Evolutionary conservation across 2,329 filamentous ascomycete species (phyloP), one percentile per base, ranked within the genome.

Genomic region (Endocalyx cinctus): DNA sequence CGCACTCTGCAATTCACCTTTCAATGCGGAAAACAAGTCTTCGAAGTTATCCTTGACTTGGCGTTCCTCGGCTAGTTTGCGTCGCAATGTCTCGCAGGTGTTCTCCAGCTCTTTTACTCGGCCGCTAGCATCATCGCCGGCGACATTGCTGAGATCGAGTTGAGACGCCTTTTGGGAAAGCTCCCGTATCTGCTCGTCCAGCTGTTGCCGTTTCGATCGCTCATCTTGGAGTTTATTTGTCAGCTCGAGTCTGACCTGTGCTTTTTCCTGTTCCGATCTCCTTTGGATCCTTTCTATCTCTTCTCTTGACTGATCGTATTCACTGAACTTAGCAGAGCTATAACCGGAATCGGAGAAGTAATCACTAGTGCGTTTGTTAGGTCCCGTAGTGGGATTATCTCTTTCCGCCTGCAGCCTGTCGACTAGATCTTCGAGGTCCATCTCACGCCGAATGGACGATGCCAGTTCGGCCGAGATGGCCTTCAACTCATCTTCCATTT

Each of bases 321-420:
- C 82, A 41, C 83, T 81, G 52, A 82, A 83, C 51, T 87, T 84
- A 33, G 86, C 74, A 1, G 87, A 90, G 58, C 87, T 90, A 37
- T 87, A 83, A 19, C 92, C 92, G 5, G 89, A 95, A 59, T 98
- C 92, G 3, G 92, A 98, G 58, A 92, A 98, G 64, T 98, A 97
- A 63, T 98, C 92, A 63, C 92, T 97, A 8, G 87, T 94, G 40
- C 90, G 77, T 57, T 84, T 83, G 42, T 52, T 58, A 43, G 76
- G 80, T 17, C 72, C 50, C 47, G 67, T 55, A 59, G 70, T 63
- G 52, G 71, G 54, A 60, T 79, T 72, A 59, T 70, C 73, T 43
- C 72, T 71, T 52, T 96, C 88, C n/a, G 79, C 67, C 57, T 96
- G 89, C 48, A 94, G 66, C 37, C 84, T 74, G 46, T 98, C 92